Evolutionary conservation across 768 basidiomycete species (phyloP), one percentile per base, ranked within the genome.

Genomic region (Coprinellus aureogranulatus): DNA sequence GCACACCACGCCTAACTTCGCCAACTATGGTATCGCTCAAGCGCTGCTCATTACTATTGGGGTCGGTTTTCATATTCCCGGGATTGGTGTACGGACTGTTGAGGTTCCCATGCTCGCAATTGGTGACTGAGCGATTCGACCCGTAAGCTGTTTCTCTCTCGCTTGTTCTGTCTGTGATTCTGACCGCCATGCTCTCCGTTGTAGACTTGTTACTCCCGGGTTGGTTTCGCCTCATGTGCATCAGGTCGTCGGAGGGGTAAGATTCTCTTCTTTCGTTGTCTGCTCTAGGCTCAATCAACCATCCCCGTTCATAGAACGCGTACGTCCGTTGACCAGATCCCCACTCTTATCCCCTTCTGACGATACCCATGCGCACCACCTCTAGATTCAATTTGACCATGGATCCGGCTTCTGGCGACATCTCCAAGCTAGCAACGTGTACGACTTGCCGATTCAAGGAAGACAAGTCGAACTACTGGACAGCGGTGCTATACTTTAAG

Each of bases 381-480:
- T 30, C 9, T 18, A 55, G 54, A 6, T 55, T 55, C 30, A 55
- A 55, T 23, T 28, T 55, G 22, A 47, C 54, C 5, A 55, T 55
- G 54, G 54, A 55, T 26, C 54, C 41, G 23, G 14, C 9, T 14
- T 1, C 20, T 12, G 25, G 25, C 20, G 54, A 55, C 25, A 49
- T 48, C 1, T 31, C 56, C 2, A 51, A 26, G 9, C 30, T 30
- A 25, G 31, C 56, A 4, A 57, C 56, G 3, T 57, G 56, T 26
- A 57, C 56, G 49, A 57, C 56, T 9, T 57, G 56, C 48, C 30
- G 56, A 18, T 57, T 57, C 39, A 42, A 25, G 23, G 56, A 57
- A 25, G 56, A 57, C 23, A 50, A 50, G 20, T 57, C 56, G 16
- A 57, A 57, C 49, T 57, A 57, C 30, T 57, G 56, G 56, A 57